phyloP scores from a whole-genome alignment of 176 grass and related monocot species.

The Aegilops sharonensis region DNA sequence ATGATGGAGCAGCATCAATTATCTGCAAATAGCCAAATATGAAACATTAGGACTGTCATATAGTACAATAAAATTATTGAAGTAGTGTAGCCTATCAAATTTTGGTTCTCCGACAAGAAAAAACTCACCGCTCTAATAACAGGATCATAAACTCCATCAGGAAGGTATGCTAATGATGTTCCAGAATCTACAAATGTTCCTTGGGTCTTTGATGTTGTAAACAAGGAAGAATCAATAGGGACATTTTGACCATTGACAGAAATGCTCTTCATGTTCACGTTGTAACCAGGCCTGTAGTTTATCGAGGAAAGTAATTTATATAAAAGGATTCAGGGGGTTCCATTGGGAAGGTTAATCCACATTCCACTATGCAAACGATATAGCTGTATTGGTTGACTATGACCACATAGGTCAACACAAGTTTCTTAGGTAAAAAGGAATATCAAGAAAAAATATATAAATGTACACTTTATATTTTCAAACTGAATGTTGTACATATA shows the following conservation, averaged over 20 bases:
- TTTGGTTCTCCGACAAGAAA: no score
- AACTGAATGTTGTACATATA: not conserved
- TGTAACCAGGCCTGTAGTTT: constrained; percentile 71
- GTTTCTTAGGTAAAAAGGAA: not conserved
- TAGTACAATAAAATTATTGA: no score
- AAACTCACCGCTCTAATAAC: constrained; percentile 74
- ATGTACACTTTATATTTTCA: not conserved
- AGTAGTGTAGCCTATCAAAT: no score
- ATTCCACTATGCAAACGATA: not conserved
- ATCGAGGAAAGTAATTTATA: not conserved
- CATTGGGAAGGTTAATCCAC: not conserved
- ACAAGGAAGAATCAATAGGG: constrained; percentile 62
- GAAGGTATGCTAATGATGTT: constrained; percentile 83
- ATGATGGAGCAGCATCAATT: no score
- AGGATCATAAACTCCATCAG: constrained; percentile 78
- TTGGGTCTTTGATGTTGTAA: constrained; percentile 75
- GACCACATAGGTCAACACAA: not conserved
- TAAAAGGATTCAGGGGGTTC: constrained; percentile 8
- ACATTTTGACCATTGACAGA: constrained; percentile 80
- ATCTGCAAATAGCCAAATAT: not conserved
- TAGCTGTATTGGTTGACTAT: not conserved
- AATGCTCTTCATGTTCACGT: constrained; percentile 82
- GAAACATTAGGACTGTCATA: not conserved
- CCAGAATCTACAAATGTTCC: constrained; percentile 90
- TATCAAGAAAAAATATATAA: not conserved